These are phyloP conservation scores for Nigrospora oryzae DNA, from an alignment of 2,329 filamentous ascomycete species.

Conservation along the genomic window DNA sequence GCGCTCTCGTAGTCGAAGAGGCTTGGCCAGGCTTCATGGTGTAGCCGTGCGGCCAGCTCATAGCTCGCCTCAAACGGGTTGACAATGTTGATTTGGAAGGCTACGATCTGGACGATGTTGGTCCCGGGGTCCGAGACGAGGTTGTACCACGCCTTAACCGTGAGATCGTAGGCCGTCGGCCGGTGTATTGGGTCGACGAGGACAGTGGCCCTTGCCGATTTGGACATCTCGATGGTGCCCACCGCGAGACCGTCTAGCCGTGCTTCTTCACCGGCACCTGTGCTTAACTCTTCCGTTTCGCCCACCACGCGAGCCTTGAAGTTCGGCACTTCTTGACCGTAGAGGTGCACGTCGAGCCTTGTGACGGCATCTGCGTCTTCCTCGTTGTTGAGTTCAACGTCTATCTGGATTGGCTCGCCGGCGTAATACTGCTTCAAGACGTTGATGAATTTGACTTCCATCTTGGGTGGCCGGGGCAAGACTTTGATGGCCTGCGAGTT, in stretches of 20 bases:
- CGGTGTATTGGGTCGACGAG: constrained; percentile 39
- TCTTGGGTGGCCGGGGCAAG: constrained; percentile 83
- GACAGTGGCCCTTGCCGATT: constrained; percentile 35
- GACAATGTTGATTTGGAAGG: constrained; percentile 63
- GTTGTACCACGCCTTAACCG: constrained; percentile 68
- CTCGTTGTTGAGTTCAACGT: constrained; percentile 66
- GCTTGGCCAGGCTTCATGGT: constrained; percentile 76
- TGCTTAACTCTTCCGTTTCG: constrained; percentile 21
- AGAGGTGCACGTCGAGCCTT: constrained; percentile 59
- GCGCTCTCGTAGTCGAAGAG: constrained; percentile 61
- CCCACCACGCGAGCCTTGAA: constrained; percentile 32
- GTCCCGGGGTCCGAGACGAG: constrained; percentile 73
- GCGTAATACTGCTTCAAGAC: constrained; percentile 71
- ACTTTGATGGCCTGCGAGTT: constrained; percentile 57
- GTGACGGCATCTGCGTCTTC: constrained; percentile 69
- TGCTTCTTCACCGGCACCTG: constrained; percentile 28
- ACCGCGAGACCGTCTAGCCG: constrained; percentile 32
- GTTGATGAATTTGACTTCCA: constrained; percentile 62
- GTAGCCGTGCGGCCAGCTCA: constrained; percentile 72
- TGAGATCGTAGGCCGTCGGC: constrained; percentile 55
- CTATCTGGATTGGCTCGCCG: constrained; percentile 64
- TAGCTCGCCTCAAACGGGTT: constrained; percentile 89
- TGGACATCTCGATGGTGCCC: constrained; percentile 37
- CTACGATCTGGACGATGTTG: constrained; percentile 65
- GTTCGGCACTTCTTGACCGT: constrained; percentile 45